These are phyloP conservation scores for Solanum ahanhuiri DNA, from an alignment of 257 asterid genomes.

Conservation along the genomic window DNA sequence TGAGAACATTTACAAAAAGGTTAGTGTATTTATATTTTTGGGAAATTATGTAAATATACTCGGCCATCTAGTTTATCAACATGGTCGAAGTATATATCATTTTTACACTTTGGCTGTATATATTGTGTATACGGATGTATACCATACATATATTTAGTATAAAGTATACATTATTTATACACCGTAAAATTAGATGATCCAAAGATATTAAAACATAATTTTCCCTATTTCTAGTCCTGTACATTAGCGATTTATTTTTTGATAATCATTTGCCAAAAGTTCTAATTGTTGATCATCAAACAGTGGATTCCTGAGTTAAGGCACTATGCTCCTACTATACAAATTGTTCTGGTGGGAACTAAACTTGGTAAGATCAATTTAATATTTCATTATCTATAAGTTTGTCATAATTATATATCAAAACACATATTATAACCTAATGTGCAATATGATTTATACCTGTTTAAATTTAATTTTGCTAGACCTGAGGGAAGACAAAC, in stretches of 20 bases:
- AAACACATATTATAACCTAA: background rate
- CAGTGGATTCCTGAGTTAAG: conserved; percentile 80
- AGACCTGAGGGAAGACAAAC: conserved; percentile 84
- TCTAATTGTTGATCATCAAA: background rate
- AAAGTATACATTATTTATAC: background rate
- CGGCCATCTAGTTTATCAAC: background rate
- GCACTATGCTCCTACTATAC: conserved; percentile 69
- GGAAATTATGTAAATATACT: background rate
- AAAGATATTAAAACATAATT: too few relatives aligned
- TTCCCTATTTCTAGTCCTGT: background rate
- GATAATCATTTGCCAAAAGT: background rate
- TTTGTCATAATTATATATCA: background rate
- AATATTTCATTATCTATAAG: background rate
- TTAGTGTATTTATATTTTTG: background rate
- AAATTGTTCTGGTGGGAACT: conserved; percentile 79
- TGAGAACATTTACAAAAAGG: conserved; percentile 77
- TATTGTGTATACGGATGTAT: background rate
- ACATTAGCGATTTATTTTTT: background rate
- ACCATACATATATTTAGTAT: background rate
- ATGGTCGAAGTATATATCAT: background rate
- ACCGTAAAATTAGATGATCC: background rate
- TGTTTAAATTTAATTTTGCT: background rate
- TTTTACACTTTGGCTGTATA: background rate
- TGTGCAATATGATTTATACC: background rate
- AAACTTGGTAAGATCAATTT: conserved; percentile 45